Conservation (phyloP, 164 flowering plant species). For the Platanus orientalis region DNA sequence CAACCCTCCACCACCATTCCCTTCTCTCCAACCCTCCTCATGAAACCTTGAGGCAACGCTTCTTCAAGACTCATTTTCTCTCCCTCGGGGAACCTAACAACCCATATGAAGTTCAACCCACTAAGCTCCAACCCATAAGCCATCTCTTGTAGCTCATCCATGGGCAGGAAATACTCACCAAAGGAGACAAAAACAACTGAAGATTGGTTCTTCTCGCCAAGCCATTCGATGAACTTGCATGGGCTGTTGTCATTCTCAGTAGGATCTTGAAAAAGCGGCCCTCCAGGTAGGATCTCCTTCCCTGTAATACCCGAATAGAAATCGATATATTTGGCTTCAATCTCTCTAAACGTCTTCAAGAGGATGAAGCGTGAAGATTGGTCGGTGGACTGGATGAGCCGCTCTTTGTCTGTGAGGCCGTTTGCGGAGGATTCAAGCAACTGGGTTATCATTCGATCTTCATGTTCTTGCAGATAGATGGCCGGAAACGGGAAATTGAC, state of each 20-base stretch:
- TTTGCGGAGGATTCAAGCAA: background rate
- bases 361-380: constrained; percentile 15
- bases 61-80: constrained; percentile 11
- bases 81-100: constrained; percentile 23
- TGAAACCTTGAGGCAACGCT: constrained; percentile 29
- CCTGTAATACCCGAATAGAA: constrained; percentile 4
- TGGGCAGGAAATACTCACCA: too few relatives aligned
- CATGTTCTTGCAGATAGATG: constrained; percentile 12
- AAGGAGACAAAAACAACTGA: constrained; percentile 33
- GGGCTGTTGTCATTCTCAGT: background rate
- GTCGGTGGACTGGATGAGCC: constrained; percentile 10
- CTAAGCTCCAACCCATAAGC: constrained; percentile 34
- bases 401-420: constrained; percentile 1
- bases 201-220: constrained; percentile 14
- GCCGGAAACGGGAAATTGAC: constrained; percentile 19
- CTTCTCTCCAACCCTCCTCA: constrained; percentile 20
- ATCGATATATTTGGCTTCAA: constrained; percentile 35
- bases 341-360: constrained; percentile 24
- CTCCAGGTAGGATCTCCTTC: constrained; percentile 27
- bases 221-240: constrained; percentile 23
- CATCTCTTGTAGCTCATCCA: constrained; percentile 28
- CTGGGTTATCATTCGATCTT: background rate
- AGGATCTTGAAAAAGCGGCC: constrained; percentile 29
- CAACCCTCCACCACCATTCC: constrained; percentile 33
- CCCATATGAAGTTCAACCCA: constrained; percentile 33